Evolutionary conservation across 2,329 filamentous ascomycete genomes (phyloP).

Genomic region (Penicillium psychrosexuale): DNA sequence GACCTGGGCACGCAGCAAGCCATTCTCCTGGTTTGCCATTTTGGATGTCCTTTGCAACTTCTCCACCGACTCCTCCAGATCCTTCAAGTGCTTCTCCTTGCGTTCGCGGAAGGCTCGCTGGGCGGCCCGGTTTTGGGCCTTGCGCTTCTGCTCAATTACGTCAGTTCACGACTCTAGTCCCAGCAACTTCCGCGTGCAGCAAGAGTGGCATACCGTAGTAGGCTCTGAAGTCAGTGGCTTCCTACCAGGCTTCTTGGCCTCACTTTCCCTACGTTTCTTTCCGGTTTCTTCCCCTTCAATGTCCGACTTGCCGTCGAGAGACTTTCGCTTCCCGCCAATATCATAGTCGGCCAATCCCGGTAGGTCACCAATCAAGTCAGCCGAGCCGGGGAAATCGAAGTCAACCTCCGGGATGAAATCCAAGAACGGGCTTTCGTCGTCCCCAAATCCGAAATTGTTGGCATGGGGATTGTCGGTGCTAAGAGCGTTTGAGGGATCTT

Average conservation of each 20-base stretch:
- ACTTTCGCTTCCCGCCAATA: constrained; percentile 61
- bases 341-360: constrained; percentile 52
- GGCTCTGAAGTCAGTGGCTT: constrained; percentile 96
- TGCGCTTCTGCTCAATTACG: constrained; percentile 49
- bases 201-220: constrained; percentile 69
- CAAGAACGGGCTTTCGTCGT: constrained; percentile 74
- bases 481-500: constrained; percentile 44
- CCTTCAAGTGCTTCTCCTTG: constrained; percentile 72
- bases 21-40: constrained; percentile 80
- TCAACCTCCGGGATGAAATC: constrained; percentile 80
- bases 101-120: constrained; percentile 91
- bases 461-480: constrained; percentile 39
- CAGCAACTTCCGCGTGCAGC: not conserved
- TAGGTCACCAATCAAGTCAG: constrained; percentile 72
- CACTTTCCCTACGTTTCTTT: constrained; percentile 70
- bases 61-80: constrained; percentile 55
- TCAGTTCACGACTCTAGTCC: constrained; percentile 20
- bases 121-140: constrained; percentile 90
- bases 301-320: constrained; percentile 52
- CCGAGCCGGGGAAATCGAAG: constrained; percentile 62
- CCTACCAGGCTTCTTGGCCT: constrained; percentile 91
- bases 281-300: constrained; percentile 64
- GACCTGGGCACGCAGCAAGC: constrained; percentile 76
- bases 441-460: constrained; percentile 50
- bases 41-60: constrained; percentile 77